phyloP scores from a whole-genome alignment of 768 basidiomycete genomes.

The Lentinula boryana region DNA sequence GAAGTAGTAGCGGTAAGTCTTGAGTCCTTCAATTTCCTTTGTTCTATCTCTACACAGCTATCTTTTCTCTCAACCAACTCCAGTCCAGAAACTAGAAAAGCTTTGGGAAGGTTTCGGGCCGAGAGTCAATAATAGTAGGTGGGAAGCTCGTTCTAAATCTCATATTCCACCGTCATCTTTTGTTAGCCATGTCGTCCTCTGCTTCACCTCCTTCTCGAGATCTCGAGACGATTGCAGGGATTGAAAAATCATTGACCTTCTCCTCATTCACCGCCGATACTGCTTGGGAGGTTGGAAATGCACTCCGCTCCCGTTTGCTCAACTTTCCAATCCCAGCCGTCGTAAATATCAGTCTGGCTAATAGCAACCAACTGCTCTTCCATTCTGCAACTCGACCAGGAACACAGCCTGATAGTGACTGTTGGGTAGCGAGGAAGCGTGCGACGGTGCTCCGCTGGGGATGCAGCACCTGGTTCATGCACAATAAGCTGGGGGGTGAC shows the following conservation, averaged over 20 bases:
- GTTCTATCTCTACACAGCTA: too few relatives aligned
- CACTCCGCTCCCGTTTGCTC: slow-evolving; percentile 17
- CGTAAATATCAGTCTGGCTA: slow-evolving; percentile 22
- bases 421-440: slow-evolving; percentile 28
- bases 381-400: slow-evolving; percentile 20
- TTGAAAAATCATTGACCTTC: slow-evolving; percentile 21
- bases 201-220: slow-evolving; percentile 2
- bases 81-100: too few relatives aligned
- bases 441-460: slow-evolving; percentile 25
- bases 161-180: background rate
- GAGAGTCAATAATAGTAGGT: background rate
- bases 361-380: slow-evolving; percentile 23
- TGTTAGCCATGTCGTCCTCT: background rate
- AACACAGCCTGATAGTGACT: slow-evolving; percentile 23
- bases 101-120: too few relatives aligned
- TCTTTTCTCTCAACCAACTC: too few relatives aligned
- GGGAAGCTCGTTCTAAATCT: background rate
- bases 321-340: slow-evolving; percentile 17
- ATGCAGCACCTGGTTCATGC: slow-evolving; percentile 19
- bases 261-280: slow-evolving; percentile 22
- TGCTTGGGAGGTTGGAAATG: slow-evolving; percentile 24
- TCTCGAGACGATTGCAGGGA: slow-evolving; percentile 13
- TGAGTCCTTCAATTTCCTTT: too few relatives aligned
- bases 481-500: slow-evolving; percentile 7
- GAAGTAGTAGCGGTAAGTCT: too few relatives aligned